Percentiles rank a stretch among this genome's conserved stretches.
These are phyloP conservation scores for Vaccinium macrocarpon DNA, from an alignment of 148 eudicot genomes.

Conservation along the genomic window DNA sequence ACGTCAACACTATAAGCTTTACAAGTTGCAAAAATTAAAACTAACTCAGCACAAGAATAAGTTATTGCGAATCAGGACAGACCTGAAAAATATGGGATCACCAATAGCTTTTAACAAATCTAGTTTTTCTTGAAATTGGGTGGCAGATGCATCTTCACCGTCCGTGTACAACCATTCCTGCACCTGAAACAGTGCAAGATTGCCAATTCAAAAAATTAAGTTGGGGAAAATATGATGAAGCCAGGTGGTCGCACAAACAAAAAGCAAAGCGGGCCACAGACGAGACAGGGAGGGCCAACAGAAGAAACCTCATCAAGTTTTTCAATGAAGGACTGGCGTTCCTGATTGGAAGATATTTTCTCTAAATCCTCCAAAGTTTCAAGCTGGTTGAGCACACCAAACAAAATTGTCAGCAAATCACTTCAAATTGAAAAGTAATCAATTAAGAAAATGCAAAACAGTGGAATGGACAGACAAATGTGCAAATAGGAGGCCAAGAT, in stretches of 20 bases:
- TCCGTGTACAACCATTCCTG: conserved; percentile 97
- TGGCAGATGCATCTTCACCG: conserved; percentile 95
- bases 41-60: conserved; percentile 1
- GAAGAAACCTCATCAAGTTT: conserved; percentile 85
- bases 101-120: conserved; percentile 82
- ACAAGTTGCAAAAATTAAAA: conserved; percentile 12
- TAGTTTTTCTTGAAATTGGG: conserved; percentile 75
- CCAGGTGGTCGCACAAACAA: neutral
- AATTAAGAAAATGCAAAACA: neutral
- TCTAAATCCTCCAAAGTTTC: conserved; percentile 62
- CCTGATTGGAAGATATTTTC: conserved; percentile 66
- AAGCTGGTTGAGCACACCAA: conserved; percentile 41
- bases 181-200: conserved; percentile 45
- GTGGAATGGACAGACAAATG: neutral
- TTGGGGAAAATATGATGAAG: neutral
- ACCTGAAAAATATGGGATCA: conserved; percentile 96
- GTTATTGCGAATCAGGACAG: neutral
- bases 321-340: conserved; percentile 64
- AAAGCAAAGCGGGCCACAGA: neutral
- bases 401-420: neutral
- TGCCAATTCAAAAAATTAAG: neutral
- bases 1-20: conserved; percentile 22
- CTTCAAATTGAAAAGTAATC: neutral
- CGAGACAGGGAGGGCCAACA: conserved; percentile 11
- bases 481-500: neutral